A percentile compares a stretch with the other conserved stretches of the same genome.
phyloP scores from a whole-genome alignment of 768 basidiomycete species.

The Tubosaeta sp. region DNA sequence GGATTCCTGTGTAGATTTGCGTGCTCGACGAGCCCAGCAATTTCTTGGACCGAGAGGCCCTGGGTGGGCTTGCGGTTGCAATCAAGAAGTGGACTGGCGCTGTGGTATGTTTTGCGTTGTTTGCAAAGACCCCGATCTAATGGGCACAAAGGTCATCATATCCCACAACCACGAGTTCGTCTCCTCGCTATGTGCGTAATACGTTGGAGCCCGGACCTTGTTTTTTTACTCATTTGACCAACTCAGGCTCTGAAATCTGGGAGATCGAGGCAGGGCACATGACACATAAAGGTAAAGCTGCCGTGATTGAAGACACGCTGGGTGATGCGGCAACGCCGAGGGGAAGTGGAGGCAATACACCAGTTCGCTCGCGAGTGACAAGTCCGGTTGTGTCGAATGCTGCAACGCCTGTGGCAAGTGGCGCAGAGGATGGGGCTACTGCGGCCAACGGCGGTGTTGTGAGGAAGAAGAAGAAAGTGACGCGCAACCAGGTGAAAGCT shows the following conservation, averaged over 20 bases:
- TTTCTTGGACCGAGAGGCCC: conserved; percentile 94
- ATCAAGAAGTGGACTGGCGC: conserved; percentile 95
- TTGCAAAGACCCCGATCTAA: conserved; percentile 15
- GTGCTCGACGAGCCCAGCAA: conserved; percentile 91
- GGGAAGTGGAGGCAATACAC: conserved; percentile 70
- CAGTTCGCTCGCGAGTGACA: conserved; percentile 62
- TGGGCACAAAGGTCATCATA: conserved; percentile 71
- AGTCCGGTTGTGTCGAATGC: conserved; percentile 66
- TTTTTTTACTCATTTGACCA: conserved; percentile 16
- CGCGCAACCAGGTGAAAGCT: conserved; percentile 86
- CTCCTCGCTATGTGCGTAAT: conserved; percentile 65
- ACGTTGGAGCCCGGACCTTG: conserved; percentile 4
- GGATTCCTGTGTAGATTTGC: conserved; percentile 47
- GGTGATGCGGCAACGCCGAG: conserved; percentile 63
- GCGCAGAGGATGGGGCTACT: conserved; percentile 55
- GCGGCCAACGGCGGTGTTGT: conserved; percentile 28
- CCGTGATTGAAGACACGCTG: conserved; percentile 82
- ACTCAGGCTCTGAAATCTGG: conserved; percentile 87
- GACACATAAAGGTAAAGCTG: conserved; percentile 83
- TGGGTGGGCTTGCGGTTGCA: conserved; percentile 91
- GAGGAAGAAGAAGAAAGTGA: conserved; percentile 87
- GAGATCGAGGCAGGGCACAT: conserved; percentile 82
- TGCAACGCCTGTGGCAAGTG: conserved; percentile 76
- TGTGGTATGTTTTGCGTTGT: conserved; percentile 45
- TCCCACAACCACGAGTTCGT: conserved; percentile 94